These are phyloP conservation scores for Chrysochromulina tobinii DNA, from an alignment of 78 protist species.

Conservation along the genomic window DNA sequence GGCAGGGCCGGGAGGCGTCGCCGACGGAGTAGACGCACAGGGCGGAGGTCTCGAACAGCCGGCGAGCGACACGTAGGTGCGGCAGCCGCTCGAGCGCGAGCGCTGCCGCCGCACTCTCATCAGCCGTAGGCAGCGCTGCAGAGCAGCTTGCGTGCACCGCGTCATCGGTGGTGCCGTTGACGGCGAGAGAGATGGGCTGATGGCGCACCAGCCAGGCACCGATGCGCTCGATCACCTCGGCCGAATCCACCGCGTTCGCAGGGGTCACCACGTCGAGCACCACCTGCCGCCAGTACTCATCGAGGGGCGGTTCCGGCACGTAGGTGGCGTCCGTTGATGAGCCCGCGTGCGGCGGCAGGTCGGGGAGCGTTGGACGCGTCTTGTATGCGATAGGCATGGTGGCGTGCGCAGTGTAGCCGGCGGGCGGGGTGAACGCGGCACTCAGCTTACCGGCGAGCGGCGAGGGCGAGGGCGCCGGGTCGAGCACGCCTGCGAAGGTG, in stretches of 20 bases:
- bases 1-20: not conserved
- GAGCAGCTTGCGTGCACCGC: not conserved
- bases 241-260: too few species aligned
- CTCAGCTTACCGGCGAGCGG: too few species aligned
- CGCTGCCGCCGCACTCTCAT: too few species aligned
- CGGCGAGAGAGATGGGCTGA: constrained; percentile 35
- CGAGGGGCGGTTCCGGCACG: too few species aligned
- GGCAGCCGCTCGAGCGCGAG: not conserved
- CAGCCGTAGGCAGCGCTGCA: too few species aligned
- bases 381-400: too few species aligned
- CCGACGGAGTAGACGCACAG: constrained; percentile 11
- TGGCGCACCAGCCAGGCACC: not conserved
- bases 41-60: not conserved
- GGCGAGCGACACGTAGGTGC: not conserved
- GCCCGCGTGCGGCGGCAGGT: not conserved
- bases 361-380: too few species aligned
- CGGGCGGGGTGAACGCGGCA: too few species aligned
- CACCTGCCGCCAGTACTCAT: not conserved
- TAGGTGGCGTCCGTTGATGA: not conserved
- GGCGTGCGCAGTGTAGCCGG: too few species aligned
- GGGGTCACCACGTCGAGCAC: not conserved
- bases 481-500: too few species aligned
- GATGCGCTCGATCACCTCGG: too few species aligned
- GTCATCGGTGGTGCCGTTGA: not conserved
- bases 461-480: too few species aligned